Base-by-base conservation (phyloP, 305 asterid species). In the Galium porrigens region DNA sequence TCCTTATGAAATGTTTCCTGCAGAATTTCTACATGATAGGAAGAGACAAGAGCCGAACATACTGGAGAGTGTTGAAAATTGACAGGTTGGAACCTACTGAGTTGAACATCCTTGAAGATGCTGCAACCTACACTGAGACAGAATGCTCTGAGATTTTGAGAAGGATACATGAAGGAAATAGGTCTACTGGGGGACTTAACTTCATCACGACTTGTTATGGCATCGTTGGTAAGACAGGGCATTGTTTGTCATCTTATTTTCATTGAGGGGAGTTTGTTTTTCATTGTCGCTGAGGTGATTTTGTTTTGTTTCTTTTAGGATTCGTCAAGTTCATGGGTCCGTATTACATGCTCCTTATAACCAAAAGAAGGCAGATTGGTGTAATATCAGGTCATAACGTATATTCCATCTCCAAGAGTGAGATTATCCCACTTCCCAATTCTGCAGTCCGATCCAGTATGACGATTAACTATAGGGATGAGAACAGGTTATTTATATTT, bases 131-230 rank as follows among this genome's bases (percentile, higher is more conserved):
- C 71, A 78, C 85, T 44, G 95, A 82, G 77, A 79, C 76, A 67
- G 95, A 92, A 83, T 92, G 99, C 75, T 87, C 94, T 39, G 99
- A 89, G 62, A 81, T 89, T 39, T 70, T 92, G 80, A 84, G 83
- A 76, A 86, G 91, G 82, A 85, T 87, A 77, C 87, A 89, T 22
- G 96, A 85, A 72, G 99, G 99, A 58, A 92, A 92, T 82, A 84
- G 25, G 62, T 74, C 86, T 37, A 87, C 97, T 10, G 99, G 99
- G 63, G 99, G 99, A 58, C 90, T 92, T 65, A 85, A 69, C 62
- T 84, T 89, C 80, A 86, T 89, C 72, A 84, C 99, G 39, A 79
- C 86, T 59, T 92, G 99, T 76, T 92, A 92, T 82, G 99, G 99
- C 73, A 83, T 92, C 64, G 86, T 89, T 70, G 99, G 99, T 92